A percentile compares a stretch with the other conserved stretches of the same genome.
Evolutionary conservation across 1,284 basidiomycete species (phyloP).

Genomic region (Cystobasidiaceae sp.): DNA sequence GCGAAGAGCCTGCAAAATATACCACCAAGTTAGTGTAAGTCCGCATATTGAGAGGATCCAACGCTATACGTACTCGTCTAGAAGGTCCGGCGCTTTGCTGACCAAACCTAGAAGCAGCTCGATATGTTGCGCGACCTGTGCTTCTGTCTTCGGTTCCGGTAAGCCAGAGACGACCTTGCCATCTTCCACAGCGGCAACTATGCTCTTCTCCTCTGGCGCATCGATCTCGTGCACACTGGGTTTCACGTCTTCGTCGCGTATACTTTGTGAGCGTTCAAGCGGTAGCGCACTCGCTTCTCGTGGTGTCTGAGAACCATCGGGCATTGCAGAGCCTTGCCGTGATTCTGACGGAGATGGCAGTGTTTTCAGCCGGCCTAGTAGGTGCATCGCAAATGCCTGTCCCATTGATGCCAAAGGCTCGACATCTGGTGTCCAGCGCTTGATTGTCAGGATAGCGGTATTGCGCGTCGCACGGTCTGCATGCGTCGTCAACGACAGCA

Average conservation of each 20-base stretch:
- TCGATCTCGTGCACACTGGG: constrained; percentile 58
- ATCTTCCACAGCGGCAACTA: constrained; percentile 34
- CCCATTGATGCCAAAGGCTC: constrained; percentile 64
- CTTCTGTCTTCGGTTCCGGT: constrained; percentile 48
- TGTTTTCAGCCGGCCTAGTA: constrained; percentile 44
- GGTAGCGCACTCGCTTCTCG: not conserved
- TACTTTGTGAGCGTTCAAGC: not conserved
- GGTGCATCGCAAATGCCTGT: constrained; percentile 48
- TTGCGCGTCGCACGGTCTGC: constrained; percentile 74
- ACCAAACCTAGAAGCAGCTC: constrained; percentile 85
- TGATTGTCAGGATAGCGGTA: constrained; percentile 86
- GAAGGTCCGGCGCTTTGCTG: constrained; percentile 77
- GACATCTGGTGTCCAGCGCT: constrained; percentile 78
- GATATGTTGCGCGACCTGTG: constrained; percentile 79
- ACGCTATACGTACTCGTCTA: constrained; percentile 72
- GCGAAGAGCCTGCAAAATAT: constrained; percentile 65
- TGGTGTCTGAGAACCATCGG: not conserved
- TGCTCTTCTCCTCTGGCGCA: not conserved
- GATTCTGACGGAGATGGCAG: constrained; percentile 28
- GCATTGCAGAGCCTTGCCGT: constrained; percentile 47
- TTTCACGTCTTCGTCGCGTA: constrained; percentile 34
- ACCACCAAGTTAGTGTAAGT: not conserved
- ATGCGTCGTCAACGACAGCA: constrained; percentile 86
- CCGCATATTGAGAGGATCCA: too few species aligned
- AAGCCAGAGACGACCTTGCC: constrained; percentile 37